These are phyloP conservation scores for Trichoderma simmonsii DNA, from an alignment of 2,329 filamentous ascomycete genomes.

Conservation along the genomic window DNA sequence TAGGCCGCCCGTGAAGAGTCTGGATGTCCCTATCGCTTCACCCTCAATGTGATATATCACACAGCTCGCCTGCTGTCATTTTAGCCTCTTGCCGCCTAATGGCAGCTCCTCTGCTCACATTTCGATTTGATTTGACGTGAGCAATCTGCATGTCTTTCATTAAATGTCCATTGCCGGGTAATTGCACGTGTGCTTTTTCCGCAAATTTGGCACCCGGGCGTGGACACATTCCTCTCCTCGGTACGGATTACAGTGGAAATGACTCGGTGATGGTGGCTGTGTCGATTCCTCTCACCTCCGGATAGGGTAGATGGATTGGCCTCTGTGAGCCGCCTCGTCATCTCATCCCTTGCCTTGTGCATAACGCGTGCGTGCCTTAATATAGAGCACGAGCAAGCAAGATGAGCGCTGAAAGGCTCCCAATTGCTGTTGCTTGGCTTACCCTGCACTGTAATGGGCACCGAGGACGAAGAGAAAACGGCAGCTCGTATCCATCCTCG, in stretches of 20 bases:
- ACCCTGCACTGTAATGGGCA: background rate
- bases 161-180: background rate
- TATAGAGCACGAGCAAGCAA: background rate
- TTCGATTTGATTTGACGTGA: background rate
- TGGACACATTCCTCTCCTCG: background rate
- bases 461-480: background rate
- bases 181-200: background rate
- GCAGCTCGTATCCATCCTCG: background rate
- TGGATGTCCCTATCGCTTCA: background rate
- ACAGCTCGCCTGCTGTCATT: background rate
- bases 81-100: background rate
- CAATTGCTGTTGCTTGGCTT: background rate
- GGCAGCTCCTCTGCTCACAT: background rate
- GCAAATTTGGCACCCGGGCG: background rate
- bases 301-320: background rate
- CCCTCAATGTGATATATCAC: background rate
- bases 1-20: background rate
- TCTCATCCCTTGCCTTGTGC: background rate
- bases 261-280: background rate
- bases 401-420: background rate
- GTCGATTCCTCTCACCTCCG: background rate
- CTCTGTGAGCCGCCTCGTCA: background rate
- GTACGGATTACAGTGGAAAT: background rate
- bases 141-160: constrained; percentile 1
- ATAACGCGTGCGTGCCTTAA: background rate